Evolutionary conservation across 345 rosid species (phyloP).

Genomic region (Heritiera fomes): DNA sequence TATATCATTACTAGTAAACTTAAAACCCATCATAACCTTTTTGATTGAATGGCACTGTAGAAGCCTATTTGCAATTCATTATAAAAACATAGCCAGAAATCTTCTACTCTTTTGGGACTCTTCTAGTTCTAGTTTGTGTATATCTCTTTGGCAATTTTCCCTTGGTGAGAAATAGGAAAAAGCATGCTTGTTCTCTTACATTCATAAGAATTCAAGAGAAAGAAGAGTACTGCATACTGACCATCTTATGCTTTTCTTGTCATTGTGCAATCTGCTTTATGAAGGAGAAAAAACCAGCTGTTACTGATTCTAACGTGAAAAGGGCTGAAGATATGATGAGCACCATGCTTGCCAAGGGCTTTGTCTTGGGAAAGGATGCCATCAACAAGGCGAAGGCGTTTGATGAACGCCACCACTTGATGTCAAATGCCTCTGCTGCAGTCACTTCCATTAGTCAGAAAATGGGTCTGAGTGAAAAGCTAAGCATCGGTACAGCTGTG

Average conservation of each 20-base stretch:
- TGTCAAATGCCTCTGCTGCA: conserved; percentile 47
- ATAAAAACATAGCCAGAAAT: too few species aligned
- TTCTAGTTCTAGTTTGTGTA: too few species aligned
- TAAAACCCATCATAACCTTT: too few species aligned
- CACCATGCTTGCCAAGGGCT: conserved; percentile 57
- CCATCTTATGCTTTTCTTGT: background rate
- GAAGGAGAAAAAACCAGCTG: conserved; percentile 29
- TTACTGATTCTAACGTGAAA: conserved; percentile 27
- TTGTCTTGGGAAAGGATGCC: conserved; percentile 56
- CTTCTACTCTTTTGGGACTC: too few species aligned
- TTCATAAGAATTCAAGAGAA: background rate
- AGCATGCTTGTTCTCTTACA: background rate
- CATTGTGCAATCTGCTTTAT: background rate
- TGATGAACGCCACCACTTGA: conserved; percentile 46
- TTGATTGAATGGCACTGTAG: too few species aligned
- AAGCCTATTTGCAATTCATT: too few species aligned
- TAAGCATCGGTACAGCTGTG: conserved; percentile 36
- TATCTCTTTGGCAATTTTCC: too few species aligned
- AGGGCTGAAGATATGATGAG: conserved; percentile 63
- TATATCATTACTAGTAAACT: too few species aligned
- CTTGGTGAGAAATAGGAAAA: too few species aligned
- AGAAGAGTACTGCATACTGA: background rate
- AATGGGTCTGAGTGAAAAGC: conserved; percentile 45
- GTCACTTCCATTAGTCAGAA: conserved; percentile 41
- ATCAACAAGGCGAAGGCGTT: conserved; percentile 44